phyloP scores from a whole-genome alignment of 179 eudicot genomes.

The Carnegiea gigantea region DNA sequence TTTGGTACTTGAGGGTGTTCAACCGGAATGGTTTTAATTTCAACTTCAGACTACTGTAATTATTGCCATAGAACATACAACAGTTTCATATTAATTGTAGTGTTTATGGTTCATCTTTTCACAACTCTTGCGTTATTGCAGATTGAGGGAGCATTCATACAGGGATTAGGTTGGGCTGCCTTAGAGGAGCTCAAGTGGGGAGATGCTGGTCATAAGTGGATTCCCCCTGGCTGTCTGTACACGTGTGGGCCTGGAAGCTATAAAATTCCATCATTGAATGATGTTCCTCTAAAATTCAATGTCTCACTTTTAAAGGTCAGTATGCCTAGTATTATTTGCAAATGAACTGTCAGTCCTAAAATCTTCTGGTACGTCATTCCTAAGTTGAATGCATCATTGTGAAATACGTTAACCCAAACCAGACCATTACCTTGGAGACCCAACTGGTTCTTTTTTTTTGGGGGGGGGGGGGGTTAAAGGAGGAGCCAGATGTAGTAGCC shows the following conservation, averaged over 20 bases:
- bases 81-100: not conserved
- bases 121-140: constrained; percentile 33
- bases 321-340: not conserved
- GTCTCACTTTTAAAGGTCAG: constrained; percentile 90
- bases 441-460: too few species aligned
- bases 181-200: constrained; percentile 99
- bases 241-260: constrained; percentile 93
- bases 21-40: too few species aligned
- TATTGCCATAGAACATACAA: not conserved
- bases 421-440: not conserved
- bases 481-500: not conserved
- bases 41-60: not conserved
- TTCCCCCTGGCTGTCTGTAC: constrained; percentile 70
- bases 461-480: not conserved
- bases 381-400: not conserved
- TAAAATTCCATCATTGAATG: constrained; percentile 89
- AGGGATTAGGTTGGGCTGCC: constrained; percentile 97
- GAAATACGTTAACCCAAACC: not conserved
- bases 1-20: too few species aligned
- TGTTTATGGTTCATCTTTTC: constrained; percentile 7
- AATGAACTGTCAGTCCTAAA: not conserved
- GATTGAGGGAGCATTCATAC: constrained; percentile 98
- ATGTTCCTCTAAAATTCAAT: constrained; percentile 75
- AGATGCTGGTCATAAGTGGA: constrained; percentile 89
- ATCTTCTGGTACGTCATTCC: not conserved